phyloP scores from a whole-genome alignment of 2,329 filamentous ascomycete genomes.

The Colletotrichum sublineola region DNA sequence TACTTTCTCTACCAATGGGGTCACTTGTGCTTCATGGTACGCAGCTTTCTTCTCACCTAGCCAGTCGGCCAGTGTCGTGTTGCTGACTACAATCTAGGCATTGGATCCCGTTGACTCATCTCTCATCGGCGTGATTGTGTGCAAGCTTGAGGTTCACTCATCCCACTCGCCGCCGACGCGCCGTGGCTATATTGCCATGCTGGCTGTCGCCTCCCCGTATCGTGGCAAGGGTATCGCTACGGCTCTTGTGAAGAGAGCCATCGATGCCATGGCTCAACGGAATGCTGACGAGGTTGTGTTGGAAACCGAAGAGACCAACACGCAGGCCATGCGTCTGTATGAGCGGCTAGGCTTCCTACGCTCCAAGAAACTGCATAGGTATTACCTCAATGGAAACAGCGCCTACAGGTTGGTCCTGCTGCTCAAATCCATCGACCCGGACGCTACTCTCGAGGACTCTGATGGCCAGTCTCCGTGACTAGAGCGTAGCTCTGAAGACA shows the following conservation, averaged over 20 bases:
- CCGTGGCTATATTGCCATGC: conserved; percentile 97
- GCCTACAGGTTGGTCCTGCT: conserved; percentile 90
- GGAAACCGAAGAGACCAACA: conserved; percentile 95
- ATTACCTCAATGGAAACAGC: conserved; percentile 96
- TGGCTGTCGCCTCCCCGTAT: conserved; percentile 86
- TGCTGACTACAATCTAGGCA: conserved; percentile 58
- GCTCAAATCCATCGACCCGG: conserved; percentile 69
- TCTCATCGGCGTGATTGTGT: conserved; percentile 92
- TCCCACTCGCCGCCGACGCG: conserved; percentile 80
- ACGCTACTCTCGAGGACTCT: conserved; percentile 54
- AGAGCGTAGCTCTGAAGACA: neutral
- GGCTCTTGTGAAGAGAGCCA: conserved; percentile 86
- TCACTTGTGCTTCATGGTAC: conserved; percentile 94
- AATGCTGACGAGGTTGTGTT: conserved; percentile 94
- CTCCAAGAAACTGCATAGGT: conserved; percentile 92
- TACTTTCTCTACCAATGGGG: conserved; percentile 99
- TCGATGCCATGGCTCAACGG: conserved; percentile 88
- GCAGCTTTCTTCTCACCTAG: conserved; percentile 31
- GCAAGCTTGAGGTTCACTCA: conserved; percentile 91
- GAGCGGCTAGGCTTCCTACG: conserved; percentile 92
- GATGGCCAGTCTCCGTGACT: conserved; percentile 46
- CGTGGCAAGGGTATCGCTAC: conserved; percentile 91
- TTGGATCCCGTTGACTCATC: conserved; percentile 70
- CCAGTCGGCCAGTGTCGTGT: conserved; percentile 5
- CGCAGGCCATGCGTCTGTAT: conserved; percentile 90